Evolutionary conservation across 1,284 basidiomycete genomes (phyloP).

Genomic region (Pseudozyma tsukubaensis): DNA sequence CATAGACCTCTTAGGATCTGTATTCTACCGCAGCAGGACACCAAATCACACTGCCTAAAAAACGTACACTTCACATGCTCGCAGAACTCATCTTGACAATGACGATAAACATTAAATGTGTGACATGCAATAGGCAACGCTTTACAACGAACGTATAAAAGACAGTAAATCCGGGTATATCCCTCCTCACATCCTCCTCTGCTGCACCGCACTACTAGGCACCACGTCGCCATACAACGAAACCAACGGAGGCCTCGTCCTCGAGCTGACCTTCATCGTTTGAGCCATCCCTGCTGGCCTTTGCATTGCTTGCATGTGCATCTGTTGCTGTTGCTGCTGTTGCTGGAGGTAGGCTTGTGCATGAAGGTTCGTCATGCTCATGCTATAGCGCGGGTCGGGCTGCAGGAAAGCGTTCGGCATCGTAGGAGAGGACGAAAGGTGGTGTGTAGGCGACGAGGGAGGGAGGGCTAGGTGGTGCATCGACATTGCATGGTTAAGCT

Average conservation of each 20-base stretch:
- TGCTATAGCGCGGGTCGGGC: slow-evolving; percentile 21
- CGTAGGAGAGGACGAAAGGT: slow-evolving; percentile 4
- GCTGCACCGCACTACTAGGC: slow-evolving; percentile 29
- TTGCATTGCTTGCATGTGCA: slow-evolving; percentile 17
- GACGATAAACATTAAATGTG: too few relatives aligned
- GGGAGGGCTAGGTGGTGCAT: slow-evolving; percentile 38
- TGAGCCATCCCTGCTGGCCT: slow-evolving; percentile 21
- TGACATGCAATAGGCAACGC: too few relatives aligned
- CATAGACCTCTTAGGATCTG: too few relatives aligned
- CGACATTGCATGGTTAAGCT: slow-evolving; percentile 13
- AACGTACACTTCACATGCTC: too few relatives aligned
- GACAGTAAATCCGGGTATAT: too few relatives aligned
- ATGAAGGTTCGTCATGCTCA: slow-evolving; percentile 44
- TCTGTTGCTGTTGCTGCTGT: slow-evolving; percentile 21
- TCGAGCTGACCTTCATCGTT: slow-evolving; percentile 19
- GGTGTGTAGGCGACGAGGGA: too few relatives aligned
- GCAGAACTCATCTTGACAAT: too few relatives aligned
- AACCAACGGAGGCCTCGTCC: slow-evolving; percentile 19
- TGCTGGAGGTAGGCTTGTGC: slow-evolving; percentile 38
- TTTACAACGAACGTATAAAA: too few relatives aligned
- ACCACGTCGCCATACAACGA: slow-evolving; percentile 36
- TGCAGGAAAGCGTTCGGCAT: slow-evolving; percentile 19
- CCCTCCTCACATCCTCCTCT: not conserved
- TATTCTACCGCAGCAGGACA: too few relatives aligned
- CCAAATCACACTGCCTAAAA: too few relatives aligned